Conservation (phyloP, 495 filamentous ascomycete species). For the Jackrogersella minutella region DNA sequence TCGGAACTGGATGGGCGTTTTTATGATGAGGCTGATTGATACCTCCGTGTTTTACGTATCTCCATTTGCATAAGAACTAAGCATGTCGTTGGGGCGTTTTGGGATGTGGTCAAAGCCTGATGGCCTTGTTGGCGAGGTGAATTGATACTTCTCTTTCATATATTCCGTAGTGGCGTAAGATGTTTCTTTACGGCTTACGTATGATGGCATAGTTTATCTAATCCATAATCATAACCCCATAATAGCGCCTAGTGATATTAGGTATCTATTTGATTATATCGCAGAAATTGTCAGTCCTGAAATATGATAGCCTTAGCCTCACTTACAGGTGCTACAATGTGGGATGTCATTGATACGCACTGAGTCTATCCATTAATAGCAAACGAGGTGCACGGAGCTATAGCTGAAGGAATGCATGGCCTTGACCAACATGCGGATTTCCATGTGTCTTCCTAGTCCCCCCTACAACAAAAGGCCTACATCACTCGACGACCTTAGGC, state of each 20-base stretch:
- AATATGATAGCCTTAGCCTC: too few species aligned
- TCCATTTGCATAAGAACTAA: conserved; percentile 1
- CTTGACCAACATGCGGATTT: background rate
- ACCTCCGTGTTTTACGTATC: background rate
- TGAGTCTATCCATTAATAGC: background rate
- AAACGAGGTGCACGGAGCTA: background rate
- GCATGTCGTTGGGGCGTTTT: conserved; percentile 24
- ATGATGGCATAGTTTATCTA: background rate
- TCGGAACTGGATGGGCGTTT: background rate
- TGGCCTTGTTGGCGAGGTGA: background rate
- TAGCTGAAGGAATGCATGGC: too few species aligned
- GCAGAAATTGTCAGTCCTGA: too few species aligned
- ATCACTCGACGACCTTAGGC: conserved; percentile 2
- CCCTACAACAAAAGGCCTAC: too few species aligned
- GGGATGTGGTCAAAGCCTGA: background rate
- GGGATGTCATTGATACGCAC: background rate
- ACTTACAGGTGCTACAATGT: background rate
- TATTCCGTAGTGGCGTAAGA: background rate
- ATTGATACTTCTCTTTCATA: background rate
- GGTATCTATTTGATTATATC: too few species aligned
- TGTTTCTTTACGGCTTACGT: background rate
- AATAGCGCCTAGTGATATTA: background rate
- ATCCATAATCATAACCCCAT: background rate
- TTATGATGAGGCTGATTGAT: background rate
- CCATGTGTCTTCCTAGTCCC: background rate